Percentiles rank a stretch among this genome's conserved stretches.
phyloP scores from a whole-genome alignment of 139 green algal species.

The Volvox reticuliferus region DNA sequence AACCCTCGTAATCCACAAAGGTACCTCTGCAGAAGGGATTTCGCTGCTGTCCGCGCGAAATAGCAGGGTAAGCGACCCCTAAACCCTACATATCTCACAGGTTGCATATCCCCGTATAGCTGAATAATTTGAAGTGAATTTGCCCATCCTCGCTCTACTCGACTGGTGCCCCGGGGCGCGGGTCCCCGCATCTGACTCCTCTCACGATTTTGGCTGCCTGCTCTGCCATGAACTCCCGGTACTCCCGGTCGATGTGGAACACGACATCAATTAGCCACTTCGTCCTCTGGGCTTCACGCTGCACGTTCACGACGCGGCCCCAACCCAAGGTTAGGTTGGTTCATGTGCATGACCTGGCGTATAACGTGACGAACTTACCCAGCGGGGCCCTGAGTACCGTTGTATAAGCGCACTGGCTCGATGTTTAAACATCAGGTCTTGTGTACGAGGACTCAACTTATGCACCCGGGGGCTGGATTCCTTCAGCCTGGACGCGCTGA shows the following conservation, averaged over 20 bases:
- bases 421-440: constrained; percentile 44
- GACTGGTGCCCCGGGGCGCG: no score
- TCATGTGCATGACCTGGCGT: no score
- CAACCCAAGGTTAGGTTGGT: no score
- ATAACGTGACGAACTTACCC: constrained; percentile 18
- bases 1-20: no score
- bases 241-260: constrained; percentile 53
- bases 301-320: neutral
- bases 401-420: constrained; percentile 56
- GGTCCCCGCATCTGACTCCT: neutral
- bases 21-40: no score
- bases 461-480: constrained; percentile 31
- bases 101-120: no score
- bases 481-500: neutral
- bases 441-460: constrained; percentile 32
- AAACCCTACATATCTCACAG: no score
- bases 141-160: no score
- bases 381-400: constrained; percentile 46
- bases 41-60: no score
- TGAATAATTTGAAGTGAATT: no score
- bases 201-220: constrained; percentile 44
- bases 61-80: no score
- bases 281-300: constrained; percentile 50
- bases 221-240: constrained; percentile 50
- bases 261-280: constrained; percentile 63